Evolutionary conservation across 108 stramenopile genomes (phyloP), one percentile per base, ranked within the genome.

Genomic region (Nannochloropsis salina): DNA sequence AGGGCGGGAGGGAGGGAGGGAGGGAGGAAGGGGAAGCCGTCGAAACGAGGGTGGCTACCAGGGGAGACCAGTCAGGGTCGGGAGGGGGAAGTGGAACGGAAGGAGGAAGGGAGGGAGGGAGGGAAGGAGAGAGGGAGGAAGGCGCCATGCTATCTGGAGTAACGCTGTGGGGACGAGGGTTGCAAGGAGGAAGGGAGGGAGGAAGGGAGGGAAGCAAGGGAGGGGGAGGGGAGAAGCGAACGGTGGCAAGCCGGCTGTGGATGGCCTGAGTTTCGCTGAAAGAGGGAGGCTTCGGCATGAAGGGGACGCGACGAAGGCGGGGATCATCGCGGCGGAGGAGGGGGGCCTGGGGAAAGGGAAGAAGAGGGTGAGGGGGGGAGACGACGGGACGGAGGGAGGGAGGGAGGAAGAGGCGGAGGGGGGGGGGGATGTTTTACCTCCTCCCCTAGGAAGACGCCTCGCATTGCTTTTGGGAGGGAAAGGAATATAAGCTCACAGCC

Each of bases 211-310:
- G 47, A 51, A 51, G 47, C 10, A 51, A 12, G 47, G 47, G 12
- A 12, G 47, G 47, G 12, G 47, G 47, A 12, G 47, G 10, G 47
- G 83, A 80, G 84, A 88, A 88, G 22, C 81, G 44, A 15, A 88
- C 81, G 45, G 84, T 84, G 42, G 87, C 84, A 9, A 88, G 83
- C 22, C 80, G 85, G 31, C 45, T 31, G 79, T 88, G 90, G 21
- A 89, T 81, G 18, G 81, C 43, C 5, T 85, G 80, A 22, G 81
- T 89, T 41, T 86, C 87, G 40, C 86, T 89, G 43, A 91, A 90
- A 22, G 89, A 87, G 22, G 90, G 90, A 31, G 88, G 88, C 11
- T 87, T 89, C 31, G 90, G 82, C 41, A 84, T 80, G 44, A 91
- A 91, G n/a, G 90, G 89, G 3, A 88, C 87, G 6, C 81, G 15